Percentiles rank a stretch among this genome's conserved stretches.
phyloP scores from a whole-genome alignment of 2,329 filamentous ascomycete species.

The Cercospora sp. region DNA sequence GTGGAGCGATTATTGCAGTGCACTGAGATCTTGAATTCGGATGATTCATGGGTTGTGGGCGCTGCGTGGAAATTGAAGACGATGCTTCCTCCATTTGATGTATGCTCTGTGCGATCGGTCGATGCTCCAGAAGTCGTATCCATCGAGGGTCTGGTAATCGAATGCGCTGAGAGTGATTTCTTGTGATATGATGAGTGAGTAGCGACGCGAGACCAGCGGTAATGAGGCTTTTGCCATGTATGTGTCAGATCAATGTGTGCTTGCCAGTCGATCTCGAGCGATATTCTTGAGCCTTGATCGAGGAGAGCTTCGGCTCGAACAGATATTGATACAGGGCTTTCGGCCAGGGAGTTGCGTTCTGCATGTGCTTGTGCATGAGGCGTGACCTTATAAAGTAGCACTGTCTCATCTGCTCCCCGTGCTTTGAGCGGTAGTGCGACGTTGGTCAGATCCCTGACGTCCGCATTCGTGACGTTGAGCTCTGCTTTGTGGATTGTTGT shows the following conservation, averaged over 20 bases:
- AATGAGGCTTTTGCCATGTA: conserved; percentile 20
- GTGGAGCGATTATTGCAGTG: conserved; percentile 73
- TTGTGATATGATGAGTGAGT: conserved; percentile 23
- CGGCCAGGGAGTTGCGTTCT: background rate
- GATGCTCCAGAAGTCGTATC: conserved; percentile 6
- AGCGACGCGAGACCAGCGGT: conserved; percentile 34
- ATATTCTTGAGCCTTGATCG: conserved; percentile 27
- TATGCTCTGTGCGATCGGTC: background rate
- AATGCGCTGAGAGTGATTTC: conserved; percentile 18
- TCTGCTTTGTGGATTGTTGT: conserved; percentile 62
- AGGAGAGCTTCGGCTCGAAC: conserved; percentile 27
- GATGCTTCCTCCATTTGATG: conserved; percentile 51
- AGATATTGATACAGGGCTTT: conserved; percentile 19
- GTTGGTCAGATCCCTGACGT: conserved; percentile 47
- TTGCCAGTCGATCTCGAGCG: conserved; percentile 32
- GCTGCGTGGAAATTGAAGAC: conserved; percentile 73
- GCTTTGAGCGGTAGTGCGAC: conserved; percentile 28
- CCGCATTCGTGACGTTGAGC: conserved; percentile 59
- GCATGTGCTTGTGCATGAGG: background rate
- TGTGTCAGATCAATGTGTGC: conserved; percentile 29
- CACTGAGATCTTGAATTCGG: conserved; percentile 70
- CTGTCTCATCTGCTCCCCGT: conserved; percentile 70
- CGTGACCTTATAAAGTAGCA: conserved; percentile 64
- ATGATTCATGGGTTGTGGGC: conserved; percentile 59
- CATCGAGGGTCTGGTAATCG: conserved; percentile 9